Conservation (phyloP, 2,329 filamentous ascomycete species). For the Xylariaceae sp. region DNA sequence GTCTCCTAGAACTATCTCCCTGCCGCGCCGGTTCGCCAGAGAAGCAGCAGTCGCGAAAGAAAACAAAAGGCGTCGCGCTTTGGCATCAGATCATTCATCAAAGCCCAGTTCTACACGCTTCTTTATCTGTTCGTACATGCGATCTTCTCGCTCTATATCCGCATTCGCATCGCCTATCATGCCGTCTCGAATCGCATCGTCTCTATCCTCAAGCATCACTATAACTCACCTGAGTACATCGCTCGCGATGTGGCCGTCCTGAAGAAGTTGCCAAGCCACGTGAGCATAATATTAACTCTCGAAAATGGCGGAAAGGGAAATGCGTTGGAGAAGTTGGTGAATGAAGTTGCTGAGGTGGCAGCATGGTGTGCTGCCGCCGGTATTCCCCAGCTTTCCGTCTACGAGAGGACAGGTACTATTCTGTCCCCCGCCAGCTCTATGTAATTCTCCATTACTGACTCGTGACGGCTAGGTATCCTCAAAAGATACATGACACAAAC, state of each 20-base stretch:
- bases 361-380: slow-evolving; percentile 91
- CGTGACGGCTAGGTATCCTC: slow-evolving; percentile 59
- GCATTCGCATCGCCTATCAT: slow-evolving; percentile 73
- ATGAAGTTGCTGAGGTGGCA: slow-evolving; percentile 84
- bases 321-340: slow-evolving; percentile 76
- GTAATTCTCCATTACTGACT: slow-evolving; percentile 13
- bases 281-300: slow-evolving; percentile 78
- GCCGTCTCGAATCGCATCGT: slow-evolving; percentile 70
- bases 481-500: slow-evolving; percentile 86
- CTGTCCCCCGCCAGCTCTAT: slow-evolving; percentile 1
- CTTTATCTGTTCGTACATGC: slow-evolving; percentile 68
- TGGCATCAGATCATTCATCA: slow-evolving; percentile 57
- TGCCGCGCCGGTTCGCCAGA: slow-evolving; percentile 24
- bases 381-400: slow-evolving; percentile 81
- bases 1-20: slow-evolving; percentile 29
- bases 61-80: slow-evolving; percentile 40
- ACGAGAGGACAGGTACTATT: slow-evolving; percentile 77
- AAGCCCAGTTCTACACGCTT: slow-evolving; percentile 58
- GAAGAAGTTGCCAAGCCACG: slow-evolving; percentile 70
- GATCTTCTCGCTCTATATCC: slow-evolving; percentile 83
- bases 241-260: slow-evolving; percentile 76
- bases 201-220: slow-evolving; percentile 87
- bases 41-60: slow-evolving; percentile 28
- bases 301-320: slow-evolving; percentile 65
- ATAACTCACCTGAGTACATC: slow-evolving; percentile 90